Evolutionary conservation across 768 basidiomycete species (phyloP).

Genomic region (Lepiota brunneoincarnata): DNA sequence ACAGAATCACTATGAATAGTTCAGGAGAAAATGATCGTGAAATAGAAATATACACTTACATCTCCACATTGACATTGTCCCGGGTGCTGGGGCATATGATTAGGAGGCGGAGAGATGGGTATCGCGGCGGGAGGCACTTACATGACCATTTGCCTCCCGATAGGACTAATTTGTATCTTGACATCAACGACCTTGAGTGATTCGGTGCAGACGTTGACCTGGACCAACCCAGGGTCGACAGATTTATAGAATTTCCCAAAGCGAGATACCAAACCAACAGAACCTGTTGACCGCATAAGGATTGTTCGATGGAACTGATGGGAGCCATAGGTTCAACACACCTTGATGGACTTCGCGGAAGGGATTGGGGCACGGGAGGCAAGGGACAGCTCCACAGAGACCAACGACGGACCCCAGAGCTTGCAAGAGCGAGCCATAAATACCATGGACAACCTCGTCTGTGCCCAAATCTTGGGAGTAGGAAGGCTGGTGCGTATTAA

Average conservation of each 20-base stretch:
- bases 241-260: conserved; percentile 97
- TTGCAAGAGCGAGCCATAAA: conserved; percentile 83
- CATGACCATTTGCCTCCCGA: conserved; percentile 87
- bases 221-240: conserved; percentile 88
- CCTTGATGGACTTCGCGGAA: conserved; percentile 87
- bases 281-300: conserved; percentile 46
- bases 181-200: conserved; percentile 84
- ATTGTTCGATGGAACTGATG: conserved; percentile 7
- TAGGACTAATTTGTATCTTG: conserved; percentile 91
- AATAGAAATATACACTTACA: conserved; percentile 45
- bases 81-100: conserved; percentile 52
- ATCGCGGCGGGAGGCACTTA: conserved; percentile 24
- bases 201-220: conserved; percentile 95
- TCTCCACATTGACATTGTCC: conserved; percentile 94
- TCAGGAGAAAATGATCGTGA: neutral
- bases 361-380: conserved; percentile 83
- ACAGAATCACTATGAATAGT: conserved; percentile 70
- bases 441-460: conserved; percentile 73
- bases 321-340: conserved; percentile 22
- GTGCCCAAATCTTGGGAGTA: conserved; percentile 90
- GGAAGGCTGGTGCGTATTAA: conserved; percentile 55
- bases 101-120: conserved; percentile 9
- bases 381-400: conserved; percentile 72
- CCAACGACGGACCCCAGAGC: conserved; percentile 67
- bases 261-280: conserved; percentile 87